Base-by-base conservation (phyloP, 1,284 basidiomycete species). In the Wolfiporia cocos region DNA sequence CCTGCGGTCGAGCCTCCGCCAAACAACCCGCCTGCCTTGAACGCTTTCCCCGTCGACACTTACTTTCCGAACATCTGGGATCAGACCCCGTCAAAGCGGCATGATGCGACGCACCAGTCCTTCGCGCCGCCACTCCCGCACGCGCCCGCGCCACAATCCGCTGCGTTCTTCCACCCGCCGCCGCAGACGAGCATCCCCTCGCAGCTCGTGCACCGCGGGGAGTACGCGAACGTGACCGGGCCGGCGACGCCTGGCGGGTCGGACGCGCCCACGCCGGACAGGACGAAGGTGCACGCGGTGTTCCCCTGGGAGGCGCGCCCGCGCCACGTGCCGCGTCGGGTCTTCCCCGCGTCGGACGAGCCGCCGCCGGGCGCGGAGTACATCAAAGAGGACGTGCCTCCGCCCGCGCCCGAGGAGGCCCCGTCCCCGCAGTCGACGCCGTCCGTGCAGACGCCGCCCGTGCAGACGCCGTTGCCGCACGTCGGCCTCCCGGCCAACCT, bases 221-320 rank as follows among this genome's bases (percentile, higher is more conserved):
- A 81, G 52, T 77, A 87, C 60, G 66, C 71, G 37, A 71, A 76
- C 57, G 74, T 85, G 33, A 76, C 73, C 14, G 74, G 76, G 21
- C 69, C 71, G 33, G 56, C 28, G 49, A 56, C 43, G 62, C 58
- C 23, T 46, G 49, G 39, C 57, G 46, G 42, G 44, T 36, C 48
- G 4, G 46, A 43, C 17, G 48, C 66, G 14, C 73, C 75, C 7
- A 73, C 69, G 42, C 91, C 93, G 1, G 85, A 94, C 57, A 74
- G 69, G 14, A 66, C 63, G 21, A 87, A 86, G 53, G 76, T 94
- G 21, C 82, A 83, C 50, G 68, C 75, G 19, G 71, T 96, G n/a
- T 97, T 98, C 61, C 93, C 94, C 6, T 98, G 94, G 94, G 94
- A 98, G 61, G 74, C 78, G 43, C 75, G 73, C 44, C 75, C 74